Evolutionary conservation across 73 alveolate species (phyloP).

Genomic region (Paramecium biaurelia): DNA sequence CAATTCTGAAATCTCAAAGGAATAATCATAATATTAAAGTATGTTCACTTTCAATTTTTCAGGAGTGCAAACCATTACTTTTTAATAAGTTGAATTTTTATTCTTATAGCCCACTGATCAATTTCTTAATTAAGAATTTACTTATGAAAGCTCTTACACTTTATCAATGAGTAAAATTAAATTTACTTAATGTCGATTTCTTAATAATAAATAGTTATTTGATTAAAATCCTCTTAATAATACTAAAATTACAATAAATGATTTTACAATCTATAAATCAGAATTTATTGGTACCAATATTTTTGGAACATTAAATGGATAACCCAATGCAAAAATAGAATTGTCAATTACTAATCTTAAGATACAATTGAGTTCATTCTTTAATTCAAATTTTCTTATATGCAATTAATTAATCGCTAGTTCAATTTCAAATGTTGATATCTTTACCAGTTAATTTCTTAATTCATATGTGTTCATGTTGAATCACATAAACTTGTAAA

Average conservation of each 20-base stretch:
- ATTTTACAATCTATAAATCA: background rate
- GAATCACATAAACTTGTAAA: background rate
- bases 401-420: background rate
- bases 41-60: background rate
- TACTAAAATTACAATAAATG: background rate
- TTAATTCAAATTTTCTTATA: background rate
- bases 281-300: background rate
- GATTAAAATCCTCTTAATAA: background rate
- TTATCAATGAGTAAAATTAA: background rate
- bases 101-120: background rate
- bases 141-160: background rate
- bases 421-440: background rate
- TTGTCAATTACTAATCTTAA: background rate
- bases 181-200: background rate
- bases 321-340: background rate
- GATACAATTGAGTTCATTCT: background rate
- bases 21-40: background rate
- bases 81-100: background rate
- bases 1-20: background rate
- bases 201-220: background rate
- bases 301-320: background rate
- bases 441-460: background rate
- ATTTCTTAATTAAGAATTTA: background rate
- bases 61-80: background rate
- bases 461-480: background rate